Percentiles rank a stretch among this genome's conserved stretches.
These are phyloP conservation scores for Lathyrus tuberosus DNA, from an alignment of 306 rosid genomes.

Conservation along the genomic window DNA sequence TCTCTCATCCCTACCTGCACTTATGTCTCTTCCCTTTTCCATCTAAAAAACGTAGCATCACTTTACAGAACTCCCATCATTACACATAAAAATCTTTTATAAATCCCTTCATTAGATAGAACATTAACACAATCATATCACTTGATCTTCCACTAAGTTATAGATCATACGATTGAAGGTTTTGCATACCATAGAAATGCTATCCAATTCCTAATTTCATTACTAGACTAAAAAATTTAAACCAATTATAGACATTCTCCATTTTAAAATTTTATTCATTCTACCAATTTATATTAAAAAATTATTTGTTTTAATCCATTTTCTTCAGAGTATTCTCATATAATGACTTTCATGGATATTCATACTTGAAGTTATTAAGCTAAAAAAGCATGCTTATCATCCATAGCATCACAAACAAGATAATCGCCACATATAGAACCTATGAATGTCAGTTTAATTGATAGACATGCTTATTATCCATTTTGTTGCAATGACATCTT, in stretches of 20 bases:
- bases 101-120: not conserved
- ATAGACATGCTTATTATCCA: not conserved
- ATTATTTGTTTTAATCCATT: not conserved
- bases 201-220: too few relatives aligned
- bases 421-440: not conserved
- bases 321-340: not conserved
- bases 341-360: not conserved
- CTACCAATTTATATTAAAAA: not conserved
- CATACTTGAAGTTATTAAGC: not conserved
- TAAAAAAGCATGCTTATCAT: not conserved
- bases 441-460: not conserved
- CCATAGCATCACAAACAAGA: not conserved
- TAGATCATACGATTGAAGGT: too few relatives aligned
- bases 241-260: not conserved
- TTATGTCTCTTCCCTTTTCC: not conserved
- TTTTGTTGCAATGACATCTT: not conserved
- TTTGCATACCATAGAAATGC: too few relatives aligned
- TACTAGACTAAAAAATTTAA: not conserved
- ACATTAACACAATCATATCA: too few relatives aligned
- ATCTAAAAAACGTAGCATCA: not conserved
- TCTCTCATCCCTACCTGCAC: not conserved
- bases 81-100: not conserved
- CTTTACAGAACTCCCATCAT: not conserved
- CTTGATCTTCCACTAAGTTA: too few relatives aligned
- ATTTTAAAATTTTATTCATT: not conserved